Conservation (phyloP, 2,329 filamentous ascomycete genomes). For the Fusarium papillatum region DNA sequence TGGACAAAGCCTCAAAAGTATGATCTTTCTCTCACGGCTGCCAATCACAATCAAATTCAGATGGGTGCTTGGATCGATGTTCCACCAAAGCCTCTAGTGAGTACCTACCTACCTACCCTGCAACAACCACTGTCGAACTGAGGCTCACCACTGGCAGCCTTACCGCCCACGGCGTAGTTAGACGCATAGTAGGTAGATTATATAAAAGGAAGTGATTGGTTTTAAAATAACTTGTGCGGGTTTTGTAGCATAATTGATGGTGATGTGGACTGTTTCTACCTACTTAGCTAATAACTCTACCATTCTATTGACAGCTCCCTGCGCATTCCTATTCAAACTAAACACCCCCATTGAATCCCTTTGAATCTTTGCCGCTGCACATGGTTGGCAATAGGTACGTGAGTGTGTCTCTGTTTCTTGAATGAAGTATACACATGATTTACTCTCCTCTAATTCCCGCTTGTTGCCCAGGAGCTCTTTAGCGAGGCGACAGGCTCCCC, state of each 20-base stretch:
- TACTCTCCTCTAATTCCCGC: not conserved
- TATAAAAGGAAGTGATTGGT: too few species aligned
- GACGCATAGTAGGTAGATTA: not conserved
- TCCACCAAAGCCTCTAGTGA: constrained; percentile 20
- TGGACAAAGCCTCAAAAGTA: constrained; percentile 9
- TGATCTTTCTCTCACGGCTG: constrained; percentile 9
- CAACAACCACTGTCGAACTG: not conserved
- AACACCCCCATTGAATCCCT: too few species aligned
- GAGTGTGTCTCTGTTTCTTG: not conserved
- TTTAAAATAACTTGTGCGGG: too few species aligned
- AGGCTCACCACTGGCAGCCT: not conserved
- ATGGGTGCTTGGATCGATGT: constrained; percentile 29
- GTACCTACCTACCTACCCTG: not conserved
- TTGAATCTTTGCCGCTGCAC: too few species aligned
- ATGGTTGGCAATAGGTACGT: too few species aligned
- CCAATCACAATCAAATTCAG: constrained; percentile 10
- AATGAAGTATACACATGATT: not conserved
- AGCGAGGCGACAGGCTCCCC: not conserved
- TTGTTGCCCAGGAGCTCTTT: not conserved
- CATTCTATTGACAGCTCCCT: too few species aligned
- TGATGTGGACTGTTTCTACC: too few species aligned
- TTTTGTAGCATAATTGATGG: too few species aligned
- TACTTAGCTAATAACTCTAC: too few species aligned
- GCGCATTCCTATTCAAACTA: too few species aligned
- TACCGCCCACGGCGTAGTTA: not conserved